phyloP scores from a whole-genome alignment of 169 alveolate species.

The Cryptosporidium parvum region DNA sequence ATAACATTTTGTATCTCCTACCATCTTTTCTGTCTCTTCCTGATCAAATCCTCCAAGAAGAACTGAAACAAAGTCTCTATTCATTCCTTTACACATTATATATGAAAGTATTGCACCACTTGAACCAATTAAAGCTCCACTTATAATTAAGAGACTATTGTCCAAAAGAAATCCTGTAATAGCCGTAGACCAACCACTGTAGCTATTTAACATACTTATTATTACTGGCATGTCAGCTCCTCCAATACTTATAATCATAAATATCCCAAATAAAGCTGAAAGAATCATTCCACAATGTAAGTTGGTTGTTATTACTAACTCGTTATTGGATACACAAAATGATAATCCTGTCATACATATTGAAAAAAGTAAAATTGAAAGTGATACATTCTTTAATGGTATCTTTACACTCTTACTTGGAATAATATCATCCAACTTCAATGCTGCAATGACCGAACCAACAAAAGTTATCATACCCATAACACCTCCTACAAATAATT shows the following conservation, averaged over 20 bases:
- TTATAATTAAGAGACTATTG: constrained; percentile 83
- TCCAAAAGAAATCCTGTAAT: constrained; percentile 86
- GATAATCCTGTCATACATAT: constrained; percentile 27
- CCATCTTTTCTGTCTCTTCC: constrained; percentile 67
- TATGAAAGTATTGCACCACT: constrained; percentile 84
- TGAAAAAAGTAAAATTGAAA: not conserved
- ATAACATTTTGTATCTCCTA: constrained; percentile 74
- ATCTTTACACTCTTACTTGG: constrained; percentile 60
- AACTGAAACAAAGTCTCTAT: constrained; percentile 82
- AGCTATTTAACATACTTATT: constrained; percentile 87
- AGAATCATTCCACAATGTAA: constrained; percentile 74
- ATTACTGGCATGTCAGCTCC: constrained; percentile 91
- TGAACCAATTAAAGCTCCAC: constrained; percentile 85
- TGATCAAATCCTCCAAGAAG: constrained; percentile 86
- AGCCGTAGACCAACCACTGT: constrained; percentile 90
- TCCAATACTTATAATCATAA: constrained; percentile 86
- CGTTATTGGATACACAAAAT: constrained; percentile 39
- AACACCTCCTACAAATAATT: constrained; percentile 42
- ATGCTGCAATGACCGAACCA: constrained; percentile 76
- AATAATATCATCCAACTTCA: constrained; percentile 63
- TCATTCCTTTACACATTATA: constrained; percentile 86
- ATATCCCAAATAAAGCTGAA: constrained; percentile 86
- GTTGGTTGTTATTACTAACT: constrained; percentile 26
- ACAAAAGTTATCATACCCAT: constrained; percentile 65
- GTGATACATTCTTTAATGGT: constrained; percentile 29